Conservation (phyloP, 1,139 yeast species). For the Barnettozyma hawaiiensis region DNA sequence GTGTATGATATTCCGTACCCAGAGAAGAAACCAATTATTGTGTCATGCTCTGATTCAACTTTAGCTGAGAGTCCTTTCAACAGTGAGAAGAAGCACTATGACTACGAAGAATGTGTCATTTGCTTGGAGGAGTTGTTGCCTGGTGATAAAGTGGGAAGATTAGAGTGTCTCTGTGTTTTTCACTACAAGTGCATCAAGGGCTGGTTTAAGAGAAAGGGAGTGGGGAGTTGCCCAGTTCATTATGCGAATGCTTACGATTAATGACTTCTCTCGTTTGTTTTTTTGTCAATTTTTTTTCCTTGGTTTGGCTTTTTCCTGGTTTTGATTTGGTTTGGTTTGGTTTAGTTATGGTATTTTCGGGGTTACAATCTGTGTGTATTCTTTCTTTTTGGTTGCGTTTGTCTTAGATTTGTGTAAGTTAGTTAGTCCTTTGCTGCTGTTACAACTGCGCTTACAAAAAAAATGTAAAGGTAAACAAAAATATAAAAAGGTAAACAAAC, state of each 20-base stretch:
- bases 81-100: constrained; percentile 25
- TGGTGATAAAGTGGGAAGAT: constrained; percentile 84
- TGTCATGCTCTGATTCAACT: constrained; percentile 22
- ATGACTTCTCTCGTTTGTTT: neutral
- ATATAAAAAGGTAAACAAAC: neutral
- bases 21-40: constrained; percentile 14
- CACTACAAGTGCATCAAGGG: constrained; percentile 85
- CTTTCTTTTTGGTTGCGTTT: too few species aligned
- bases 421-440: too few species aligned
- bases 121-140: constrained; percentile 84
- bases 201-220: constrained; percentile 86
- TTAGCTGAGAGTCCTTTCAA: constrained; percentile 4
- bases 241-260: neutral
- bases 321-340: too few species aligned
- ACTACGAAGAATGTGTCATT: constrained; percentile 74
- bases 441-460: too few species aligned
- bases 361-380: too few species aligned
- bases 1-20: constrained; percentile 68
- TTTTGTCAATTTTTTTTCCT: neutral
- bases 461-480: too few species aligned
- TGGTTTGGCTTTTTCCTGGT: too few species aligned
- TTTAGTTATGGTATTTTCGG: neutral
- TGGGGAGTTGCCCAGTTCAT: constrained; percentile 84
- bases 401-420: too few species aligned
- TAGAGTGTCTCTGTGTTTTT: constrained; percentile 91